Evolutionary conservation across 2,329 filamentous ascomycete genomes (phyloP).

Genomic region (Grosmannia serpens): DNA sequence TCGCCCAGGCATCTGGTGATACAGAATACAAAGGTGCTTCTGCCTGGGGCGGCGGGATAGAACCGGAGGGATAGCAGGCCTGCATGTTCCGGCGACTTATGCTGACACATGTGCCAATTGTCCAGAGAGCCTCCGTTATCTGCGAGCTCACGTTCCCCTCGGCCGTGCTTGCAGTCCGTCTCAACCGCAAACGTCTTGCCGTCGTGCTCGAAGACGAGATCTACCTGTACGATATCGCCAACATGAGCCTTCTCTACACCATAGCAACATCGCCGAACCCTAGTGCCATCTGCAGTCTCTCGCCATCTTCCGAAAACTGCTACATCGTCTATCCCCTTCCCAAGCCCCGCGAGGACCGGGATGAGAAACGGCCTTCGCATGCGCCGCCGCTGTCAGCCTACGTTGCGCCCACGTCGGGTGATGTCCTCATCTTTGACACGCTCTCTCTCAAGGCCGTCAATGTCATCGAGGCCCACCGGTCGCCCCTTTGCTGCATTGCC

Average conservation of each 20-base stretch:
- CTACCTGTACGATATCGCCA: conserved; percentile 97
- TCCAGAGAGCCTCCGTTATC: conserved; percentile 63
- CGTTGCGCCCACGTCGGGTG: conserved; percentile 74
- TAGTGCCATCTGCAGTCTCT: conserved; percentile 80
- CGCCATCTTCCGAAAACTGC: conserved; percentile 89
- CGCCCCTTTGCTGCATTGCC: conserved; percentile 79
- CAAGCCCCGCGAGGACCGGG: conserved; percentile 51
- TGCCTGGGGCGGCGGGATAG: not conserved
- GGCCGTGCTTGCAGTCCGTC: conserved; percentile 83
- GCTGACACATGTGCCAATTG: not conserved
- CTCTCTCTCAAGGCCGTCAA: conserved; percentile 85
- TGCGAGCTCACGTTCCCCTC: conserved; percentile 98
- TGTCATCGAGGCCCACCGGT: conserved; percentile 88
- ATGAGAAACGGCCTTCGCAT: conserved; percentile 58
- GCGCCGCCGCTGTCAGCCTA: conserved; percentile 72
- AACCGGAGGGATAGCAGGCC: not conserved
- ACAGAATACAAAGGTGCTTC: conserved; percentile 84
- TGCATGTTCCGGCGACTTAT: not conserved
- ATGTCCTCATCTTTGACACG: conserved; percentile 88
- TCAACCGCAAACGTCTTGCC: conserved; percentile 88
- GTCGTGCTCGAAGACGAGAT: conserved; percentile 94
- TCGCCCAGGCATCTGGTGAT: conserved; percentile 89
- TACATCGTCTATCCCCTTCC: conserved; percentile 91
- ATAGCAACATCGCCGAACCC: conserved; percentile 93
- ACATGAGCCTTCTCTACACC: conserved; percentile 89